Base-by-base conservation (phyloP, 2,329 filamentous ascomycete species). In the Diaporthe citrichinensis region DNA sequence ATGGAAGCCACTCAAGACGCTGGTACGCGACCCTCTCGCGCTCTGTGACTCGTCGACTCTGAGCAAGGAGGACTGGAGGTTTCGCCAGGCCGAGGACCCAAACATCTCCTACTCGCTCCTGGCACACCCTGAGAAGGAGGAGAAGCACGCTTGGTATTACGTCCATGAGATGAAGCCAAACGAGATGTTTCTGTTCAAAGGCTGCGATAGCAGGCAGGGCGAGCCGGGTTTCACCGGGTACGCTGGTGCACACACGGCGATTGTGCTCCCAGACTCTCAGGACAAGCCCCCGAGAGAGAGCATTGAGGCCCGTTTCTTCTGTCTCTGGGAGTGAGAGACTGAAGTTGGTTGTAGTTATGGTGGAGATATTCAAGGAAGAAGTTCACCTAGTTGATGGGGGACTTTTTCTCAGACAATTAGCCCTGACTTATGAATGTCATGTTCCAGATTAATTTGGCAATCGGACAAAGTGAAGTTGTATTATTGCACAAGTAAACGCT, bases 151-250 rank as follows among this genome's bases (percentile, higher is more conserved):
- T 28, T 91, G 89, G 89, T 88, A 87, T 79, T 91, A 89, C 80
- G 84, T 88, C 74, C 85, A 84, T 65, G 85, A 84, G 1, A 86
- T 91, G 79, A 85, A 83, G 0, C 89, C 89, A 0, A 84, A 88
- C 5, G 86, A 92, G 82, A 88, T 90, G 8, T 84, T 90, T 4
- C 78, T 92, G 67, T 90, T 92, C 82, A 92, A 92, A 81, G 91
- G 89, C 78, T 92, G 89, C 79, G 91, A 92, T 81, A 89, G 75
- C 25, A 31, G 85, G 88, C 62, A 59, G 55, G 57, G 61, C 31
- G 46, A 51, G 65, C 55, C 73, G 1, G 73, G 53, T 17, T 74
- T 68, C 39, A 74, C 62, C 10, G 62, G 73, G 34, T 74, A 69
- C 10, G 53, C 73, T 4, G 62, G 62, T 8, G 62, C 46, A 12